Conservation (phyloP, 2,329 filamentous ascomycete genomes). For the Cercospora nicotianae region DNA sequence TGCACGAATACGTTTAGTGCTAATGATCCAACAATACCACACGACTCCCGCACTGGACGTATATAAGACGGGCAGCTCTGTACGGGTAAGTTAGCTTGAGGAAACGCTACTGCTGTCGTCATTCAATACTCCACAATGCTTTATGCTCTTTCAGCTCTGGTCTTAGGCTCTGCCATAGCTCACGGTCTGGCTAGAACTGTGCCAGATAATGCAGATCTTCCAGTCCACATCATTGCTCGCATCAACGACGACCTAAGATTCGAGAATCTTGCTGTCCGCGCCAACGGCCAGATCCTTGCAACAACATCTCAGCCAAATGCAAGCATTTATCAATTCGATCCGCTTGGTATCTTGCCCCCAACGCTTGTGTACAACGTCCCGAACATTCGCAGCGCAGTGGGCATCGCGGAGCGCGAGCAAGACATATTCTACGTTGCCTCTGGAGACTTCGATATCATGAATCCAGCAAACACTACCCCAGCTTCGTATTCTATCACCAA, state of each 20-base stretch:
- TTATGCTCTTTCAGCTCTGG: background rate
- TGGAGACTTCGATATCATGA: slow-evolving; percentile 1
- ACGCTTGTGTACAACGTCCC: slow-evolving; percentile 12
- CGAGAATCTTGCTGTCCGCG: slow-evolving; percentile 14
- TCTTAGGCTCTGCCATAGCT: background rate
- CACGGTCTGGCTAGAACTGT: background rate
- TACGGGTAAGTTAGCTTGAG: background rate
- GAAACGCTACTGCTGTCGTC: background rate
- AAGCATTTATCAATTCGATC: slow-evolving; percentile 16
- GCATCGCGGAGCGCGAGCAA: slow-evolving; percentile 8
- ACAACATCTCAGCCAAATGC: slow-evolving; percentile 14
- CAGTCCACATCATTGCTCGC: background rate
- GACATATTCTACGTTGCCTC: slow-evolving; percentile 15
- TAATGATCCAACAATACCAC: background rate
- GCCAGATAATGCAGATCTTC: background rate
- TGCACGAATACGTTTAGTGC: background rate
- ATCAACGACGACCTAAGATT: background rate
- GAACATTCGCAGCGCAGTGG: slow-evolving; percentile 10
- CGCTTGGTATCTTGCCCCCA: slow-evolving; percentile 12
- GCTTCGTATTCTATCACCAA: slow-evolving; percentile 8
- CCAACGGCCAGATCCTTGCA: slow-evolving; percentile 14
- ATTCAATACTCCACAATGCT: background rate
- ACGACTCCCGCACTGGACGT: background rate
- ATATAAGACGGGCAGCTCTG: background rate
- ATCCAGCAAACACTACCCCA: background rate